phyloP scores from a whole-genome alignment of 345 rosid species.

The Cochlearia excelsa region DNA sequence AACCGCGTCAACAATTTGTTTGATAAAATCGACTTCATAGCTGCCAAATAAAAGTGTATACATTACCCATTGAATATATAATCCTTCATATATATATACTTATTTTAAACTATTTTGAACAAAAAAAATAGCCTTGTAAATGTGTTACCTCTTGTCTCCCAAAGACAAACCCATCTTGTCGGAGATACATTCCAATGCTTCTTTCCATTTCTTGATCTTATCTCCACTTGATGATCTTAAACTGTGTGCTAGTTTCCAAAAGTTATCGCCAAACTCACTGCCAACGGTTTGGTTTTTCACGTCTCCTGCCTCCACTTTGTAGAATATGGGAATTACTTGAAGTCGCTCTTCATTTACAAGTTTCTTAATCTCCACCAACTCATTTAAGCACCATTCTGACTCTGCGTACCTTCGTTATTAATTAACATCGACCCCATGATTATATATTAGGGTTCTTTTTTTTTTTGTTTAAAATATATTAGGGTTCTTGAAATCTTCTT shows the following conservation, averaged over 20 bases:
- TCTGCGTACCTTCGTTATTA: neutral
- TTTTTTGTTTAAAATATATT: too few species aligned
- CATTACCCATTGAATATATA: too few species aligned
- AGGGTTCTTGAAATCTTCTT: too few species aligned
- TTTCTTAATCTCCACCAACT: neutral
- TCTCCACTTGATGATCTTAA: neutral
- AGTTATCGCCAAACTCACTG: slow-evolving; percentile 4
- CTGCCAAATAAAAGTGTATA: too few species aligned
- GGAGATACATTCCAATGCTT: neutral
- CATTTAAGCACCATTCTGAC: slow-evolving; percentile 9
- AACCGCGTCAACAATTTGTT: too few species aligned
- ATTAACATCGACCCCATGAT: too few species aligned
- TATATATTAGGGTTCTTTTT: too few species aligned
- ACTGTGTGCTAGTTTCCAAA: slow-evolving; percentile 1
- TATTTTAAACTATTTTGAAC: too few species aligned
- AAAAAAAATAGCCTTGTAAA: too few species aligned
- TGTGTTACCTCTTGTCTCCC: neutral
- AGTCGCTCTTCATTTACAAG: neutral
- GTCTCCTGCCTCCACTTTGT: neutral
- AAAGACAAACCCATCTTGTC: neutral
- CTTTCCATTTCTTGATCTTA: neutral
- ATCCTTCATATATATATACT: too few species aligned
- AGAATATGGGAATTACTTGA: neutral
- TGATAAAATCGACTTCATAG: too few species aligned
- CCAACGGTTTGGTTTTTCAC: neutral